Evolutionary conservation across 139 green algal genomes (phyloP).

Genomic region (Closterium sp.): DNA sequence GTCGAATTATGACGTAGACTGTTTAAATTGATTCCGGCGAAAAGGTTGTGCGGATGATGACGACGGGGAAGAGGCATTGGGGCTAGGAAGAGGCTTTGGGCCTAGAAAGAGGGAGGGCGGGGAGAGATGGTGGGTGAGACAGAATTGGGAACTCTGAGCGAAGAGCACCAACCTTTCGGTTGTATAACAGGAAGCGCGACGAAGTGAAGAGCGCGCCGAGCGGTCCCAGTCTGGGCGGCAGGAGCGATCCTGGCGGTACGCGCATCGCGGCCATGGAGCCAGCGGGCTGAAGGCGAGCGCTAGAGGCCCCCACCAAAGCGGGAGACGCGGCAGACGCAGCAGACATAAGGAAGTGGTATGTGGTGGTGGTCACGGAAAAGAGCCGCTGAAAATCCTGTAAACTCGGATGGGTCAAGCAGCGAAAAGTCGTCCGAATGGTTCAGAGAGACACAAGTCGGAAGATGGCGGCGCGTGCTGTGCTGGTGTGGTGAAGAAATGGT

Average conservation of each 20-base stretch:
- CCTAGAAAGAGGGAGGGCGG: too few relatives aligned
- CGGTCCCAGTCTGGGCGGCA: not conserved
- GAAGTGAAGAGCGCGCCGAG: not conserved
- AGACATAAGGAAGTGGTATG: not conserved
- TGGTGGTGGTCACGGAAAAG: too few relatives aligned
- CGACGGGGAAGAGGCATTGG: too few relatives aligned
- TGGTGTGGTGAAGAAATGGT: not conserved
- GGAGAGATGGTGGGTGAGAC: not conserved
- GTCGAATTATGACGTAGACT: too few relatives aligned
- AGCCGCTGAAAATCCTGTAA: not conserved
- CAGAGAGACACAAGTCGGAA: not conserved
- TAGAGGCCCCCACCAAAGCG: not conserved
- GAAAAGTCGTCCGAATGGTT: not conserved
- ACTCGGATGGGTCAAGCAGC: not conserved
- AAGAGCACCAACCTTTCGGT: not conserved
- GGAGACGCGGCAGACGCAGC: not conserved
- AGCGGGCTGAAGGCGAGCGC: not conserved
- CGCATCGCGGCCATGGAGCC: not conserved
- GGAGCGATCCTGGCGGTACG: not conserved
- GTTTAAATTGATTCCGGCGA: too few relatives aligned
- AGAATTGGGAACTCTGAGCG: not conserved
- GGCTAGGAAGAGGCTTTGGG: too few relatives aligned
- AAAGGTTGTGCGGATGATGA: not conserved
- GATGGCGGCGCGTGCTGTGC: not conserved
- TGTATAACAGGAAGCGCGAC: not conserved